A percentile compares a stretch with the other conserved stretches of the same genome.
Conservation (phyloP, 129 eudicot genomes). For the Chrysanthemum makinoi region DNA sequence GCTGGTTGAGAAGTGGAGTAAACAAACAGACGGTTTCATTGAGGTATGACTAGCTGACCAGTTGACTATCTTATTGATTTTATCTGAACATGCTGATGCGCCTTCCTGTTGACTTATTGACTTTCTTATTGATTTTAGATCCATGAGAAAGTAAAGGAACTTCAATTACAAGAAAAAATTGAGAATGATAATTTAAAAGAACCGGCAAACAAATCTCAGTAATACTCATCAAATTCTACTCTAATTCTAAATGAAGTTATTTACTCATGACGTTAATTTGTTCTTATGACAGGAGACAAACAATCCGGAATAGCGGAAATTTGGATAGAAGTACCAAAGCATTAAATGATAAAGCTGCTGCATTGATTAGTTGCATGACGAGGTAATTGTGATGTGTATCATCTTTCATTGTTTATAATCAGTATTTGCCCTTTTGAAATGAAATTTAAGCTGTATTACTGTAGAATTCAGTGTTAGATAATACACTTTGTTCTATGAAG, state of each 20-base stretch:
- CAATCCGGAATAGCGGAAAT: conserved; percentile 38
- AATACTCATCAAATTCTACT: conserved; percentile 6
- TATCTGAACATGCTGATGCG: background rate
- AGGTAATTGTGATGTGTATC: conserved; percentile 36
- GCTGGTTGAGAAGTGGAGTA: conserved; percentile 69
- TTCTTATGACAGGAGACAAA: conserved; percentile 50
- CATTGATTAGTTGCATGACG: conserved; percentile 49
- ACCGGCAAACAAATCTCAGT: conserved; percentile 46
- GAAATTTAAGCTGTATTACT: background rate
- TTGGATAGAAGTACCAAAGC: conserved; percentile 35
- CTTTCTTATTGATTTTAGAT: conserved; percentile 40
- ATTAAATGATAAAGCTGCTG: conserved; percentile 57
- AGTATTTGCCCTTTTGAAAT: background rate
- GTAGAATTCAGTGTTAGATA: background rate
- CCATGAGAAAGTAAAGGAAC: conserved; percentile 72
- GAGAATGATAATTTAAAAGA: conserved; percentile 43
- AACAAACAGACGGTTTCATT: conserved; percentile 41
- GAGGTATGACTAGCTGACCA: conserved; percentile 45
- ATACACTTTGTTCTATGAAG: conserved; percentile 18
- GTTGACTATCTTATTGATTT: background rate
- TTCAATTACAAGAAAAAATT: conserved; percentile 37
- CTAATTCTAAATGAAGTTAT: background rate
- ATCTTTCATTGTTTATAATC: background rate
- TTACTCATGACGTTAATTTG: conserved; percentile 9
- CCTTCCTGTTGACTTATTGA: conserved; percentile 11